Base-by-base conservation (phyloP, 2,329 filamentous ascomycete genomes). In the Periglandula ipomoeae region DNA sequence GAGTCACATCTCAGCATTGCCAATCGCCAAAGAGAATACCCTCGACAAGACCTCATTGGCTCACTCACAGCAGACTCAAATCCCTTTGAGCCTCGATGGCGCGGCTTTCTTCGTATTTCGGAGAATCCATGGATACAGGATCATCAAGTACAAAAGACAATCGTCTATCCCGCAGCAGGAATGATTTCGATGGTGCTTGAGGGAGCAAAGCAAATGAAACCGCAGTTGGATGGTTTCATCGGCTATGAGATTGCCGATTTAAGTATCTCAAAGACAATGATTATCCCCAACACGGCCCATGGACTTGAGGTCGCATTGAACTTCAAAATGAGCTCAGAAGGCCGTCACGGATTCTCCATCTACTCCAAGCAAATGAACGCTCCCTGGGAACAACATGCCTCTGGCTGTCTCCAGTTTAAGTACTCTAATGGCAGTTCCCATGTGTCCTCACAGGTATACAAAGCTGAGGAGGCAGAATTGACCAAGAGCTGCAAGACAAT, bases 81-180 rank as follows among this genome's bases (percentile, higher is more conserved):
- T n/a, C 62, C 67, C 0, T 69, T 69, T 40, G 67, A 74, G 50
- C 70, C 71, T 9, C 64, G 68, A 5, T 78, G 74, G 74, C 66
- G 73, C 11, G 71, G 71, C 2, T 74, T 73, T 52, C 63, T 77
- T 32, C 70, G 73, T 9, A 49, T 73, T 6, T 63, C 64, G 0
- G 74, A 78, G 55, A 71, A 73, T 43, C 72, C 74, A 1, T 79
- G 76, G 75, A 64, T 78, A 8, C 60, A 65, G 44, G 71, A 78
- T 48, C 75, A 79, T 49, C 66, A 72, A 20, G 66, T 79, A 7
- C 72, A 75, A 49, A 72, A 70, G 52, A 70, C 70, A 1, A 68
- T 71, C 27, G 60, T 78, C 15, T 78, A 75, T 44, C 75, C 75
- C 2, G 74, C 71, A 3, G 66, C 74, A 1, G 74, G 74, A 1